Percentiles rank a stretch among this genome's conserved stretches.
These are phyloP conservation scores for Drosera capensis DNA, from an alignment of 148 eudicot species.

Conservation along the genomic window DNA sequence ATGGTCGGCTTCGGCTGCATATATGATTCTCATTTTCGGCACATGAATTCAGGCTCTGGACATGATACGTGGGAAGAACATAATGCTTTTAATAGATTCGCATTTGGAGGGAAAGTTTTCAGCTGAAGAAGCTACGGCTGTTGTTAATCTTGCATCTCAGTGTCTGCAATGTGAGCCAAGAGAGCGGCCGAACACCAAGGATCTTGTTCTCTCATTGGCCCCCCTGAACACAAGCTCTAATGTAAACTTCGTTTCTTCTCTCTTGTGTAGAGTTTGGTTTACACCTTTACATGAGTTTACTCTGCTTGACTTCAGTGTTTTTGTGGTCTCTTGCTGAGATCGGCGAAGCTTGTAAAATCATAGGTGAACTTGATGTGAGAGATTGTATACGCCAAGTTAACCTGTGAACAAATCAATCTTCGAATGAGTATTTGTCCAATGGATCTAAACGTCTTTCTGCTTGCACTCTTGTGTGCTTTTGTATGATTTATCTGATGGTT, in stretches of 20 bases:
- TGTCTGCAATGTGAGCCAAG: constrained; percentile 9
- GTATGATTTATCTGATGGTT: too few relatives aligned
- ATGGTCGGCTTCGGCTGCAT: not conserved
- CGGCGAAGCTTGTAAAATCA: too few relatives aligned
- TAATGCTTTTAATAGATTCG: constrained; percentile 8
- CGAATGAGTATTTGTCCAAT: too few relatives aligned
- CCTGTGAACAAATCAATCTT: too few relatives aligned
- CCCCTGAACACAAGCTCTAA: constrained; percentile 6
- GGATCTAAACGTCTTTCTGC: too few relatives aligned
- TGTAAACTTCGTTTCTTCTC: not conserved
- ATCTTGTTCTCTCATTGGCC: constrained; percentile 6
- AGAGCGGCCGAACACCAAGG: constrained; percentile 10
- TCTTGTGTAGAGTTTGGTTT: not conserved
- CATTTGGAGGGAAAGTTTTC: constrained; percentile 11
- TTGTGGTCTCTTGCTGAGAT: too few relatives aligned
- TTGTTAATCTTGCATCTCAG: constrained; percentile 9
- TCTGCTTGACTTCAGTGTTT: too few relatives aligned
- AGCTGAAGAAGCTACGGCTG: constrained; percentile 6
- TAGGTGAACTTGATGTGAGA: too few relatives aligned
- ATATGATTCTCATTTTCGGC: not conserved
- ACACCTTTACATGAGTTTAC: too few relatives aligned
- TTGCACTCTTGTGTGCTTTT: too few relatives aligned
- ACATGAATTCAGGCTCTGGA: constrained; percentile 6
- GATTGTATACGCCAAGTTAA: too few relatives aligned
- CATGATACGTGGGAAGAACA: constrained; percentile 11